phyloP scores from a whole-genome alignment of 352 stramenopile genomes.

The Pythium angustatum region DNA sequence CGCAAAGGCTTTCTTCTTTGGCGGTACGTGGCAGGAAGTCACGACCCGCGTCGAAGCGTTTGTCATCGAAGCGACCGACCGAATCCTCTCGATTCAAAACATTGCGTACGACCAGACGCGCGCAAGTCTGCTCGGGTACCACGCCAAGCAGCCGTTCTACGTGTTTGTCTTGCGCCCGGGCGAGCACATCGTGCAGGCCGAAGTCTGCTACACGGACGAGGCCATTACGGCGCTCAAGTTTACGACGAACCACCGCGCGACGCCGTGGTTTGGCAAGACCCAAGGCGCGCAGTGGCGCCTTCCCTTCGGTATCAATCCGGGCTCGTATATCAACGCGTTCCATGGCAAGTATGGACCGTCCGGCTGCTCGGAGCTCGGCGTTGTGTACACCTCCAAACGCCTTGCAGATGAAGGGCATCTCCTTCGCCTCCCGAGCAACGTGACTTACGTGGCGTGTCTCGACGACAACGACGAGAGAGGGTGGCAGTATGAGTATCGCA shows the following conservation, averaged over 20 bases:
- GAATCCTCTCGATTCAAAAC: not conserved
- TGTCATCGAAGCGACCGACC: not conserved
- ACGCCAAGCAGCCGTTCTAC: not conserved
- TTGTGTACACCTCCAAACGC: not conserved
- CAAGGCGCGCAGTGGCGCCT: not conserved
- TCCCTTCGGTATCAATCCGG: not conserved
- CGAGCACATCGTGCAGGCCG: not conserved
- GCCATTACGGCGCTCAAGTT: constrained; percentile 2
- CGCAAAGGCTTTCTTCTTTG: not conserved
- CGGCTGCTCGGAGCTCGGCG: not conserved
- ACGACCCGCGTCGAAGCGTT: constrained; percentile 1
- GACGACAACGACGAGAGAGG: not conserved
- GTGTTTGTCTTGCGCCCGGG: not conserved
- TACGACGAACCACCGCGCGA: constrained; percentile 10
- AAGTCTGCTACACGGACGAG: not conserved
- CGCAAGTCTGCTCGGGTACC: not conserved
- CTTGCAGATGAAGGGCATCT: constrained; percentile 1
- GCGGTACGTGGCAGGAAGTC: constrained; percentile 12
- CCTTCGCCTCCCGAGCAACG: not conserved
- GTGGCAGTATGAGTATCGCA: not conserved
- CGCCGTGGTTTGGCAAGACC: not conserved
- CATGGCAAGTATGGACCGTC: not conserved
- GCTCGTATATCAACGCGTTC: constrained; percentile 5
- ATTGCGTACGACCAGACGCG: not conserved
- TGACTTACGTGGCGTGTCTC: not conserved